These are phyloP conservation scores for Leishmania amazonensis DNA, from an alignment of 208 protist species.

Conservation along the genomic window DNA sequence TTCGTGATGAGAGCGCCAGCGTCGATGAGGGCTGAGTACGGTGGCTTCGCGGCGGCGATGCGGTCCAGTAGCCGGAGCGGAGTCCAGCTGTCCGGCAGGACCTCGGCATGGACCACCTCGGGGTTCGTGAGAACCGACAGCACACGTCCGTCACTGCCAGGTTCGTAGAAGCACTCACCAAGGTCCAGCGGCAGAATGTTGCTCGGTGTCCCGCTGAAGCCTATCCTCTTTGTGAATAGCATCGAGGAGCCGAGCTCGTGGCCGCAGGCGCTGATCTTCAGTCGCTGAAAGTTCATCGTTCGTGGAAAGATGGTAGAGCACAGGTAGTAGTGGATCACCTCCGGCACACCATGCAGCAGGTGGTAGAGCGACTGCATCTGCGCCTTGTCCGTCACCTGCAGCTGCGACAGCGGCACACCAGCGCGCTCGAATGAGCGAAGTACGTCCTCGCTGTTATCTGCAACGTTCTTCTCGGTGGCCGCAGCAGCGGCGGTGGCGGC, in stretches of 20 bases:
- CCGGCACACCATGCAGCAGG: constrained; percentile 67
- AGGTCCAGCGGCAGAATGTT: constrained; percentile 95
- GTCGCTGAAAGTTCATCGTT: constrained; percentile 86
- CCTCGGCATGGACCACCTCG: constrained; percentile 57
- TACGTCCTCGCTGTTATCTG: constrained; percentile 12
- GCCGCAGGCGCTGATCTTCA: constrained; percentile 95
- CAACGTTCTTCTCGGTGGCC: not conserved
- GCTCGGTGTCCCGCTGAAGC: constrained; percentile 95
- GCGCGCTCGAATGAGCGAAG: constrained; percentile 42
- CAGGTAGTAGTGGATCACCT: constrained; percentile 89
- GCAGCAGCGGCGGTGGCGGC: not conserved
- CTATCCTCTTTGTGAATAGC: constrained; percentile 93
- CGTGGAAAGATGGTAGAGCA: constrained; percentile 86
- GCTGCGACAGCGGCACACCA: constrained; percentile 85
- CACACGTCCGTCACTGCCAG: constrained; percentile 92
- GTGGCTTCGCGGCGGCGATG: constrained; percentile 78
- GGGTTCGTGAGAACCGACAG: constrained; percentile 91
- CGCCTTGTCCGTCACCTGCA: constrained; percentile 72
- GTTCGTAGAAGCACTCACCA: constrained; percentile 94
- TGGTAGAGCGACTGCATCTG: constrained; percentile 68
- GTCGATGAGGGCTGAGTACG: constrained; percentile 95
- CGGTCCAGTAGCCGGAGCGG: constrained; percentile 87
- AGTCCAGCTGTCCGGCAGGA: constrained; percentile 87
- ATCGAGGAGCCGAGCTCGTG: constrained; percentile 95
- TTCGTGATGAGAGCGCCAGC: constrained; percentile 96